Base-by-base conservation (phyloP, 441 rosid genomes). In the Euphorbia celastroides region DNA sequence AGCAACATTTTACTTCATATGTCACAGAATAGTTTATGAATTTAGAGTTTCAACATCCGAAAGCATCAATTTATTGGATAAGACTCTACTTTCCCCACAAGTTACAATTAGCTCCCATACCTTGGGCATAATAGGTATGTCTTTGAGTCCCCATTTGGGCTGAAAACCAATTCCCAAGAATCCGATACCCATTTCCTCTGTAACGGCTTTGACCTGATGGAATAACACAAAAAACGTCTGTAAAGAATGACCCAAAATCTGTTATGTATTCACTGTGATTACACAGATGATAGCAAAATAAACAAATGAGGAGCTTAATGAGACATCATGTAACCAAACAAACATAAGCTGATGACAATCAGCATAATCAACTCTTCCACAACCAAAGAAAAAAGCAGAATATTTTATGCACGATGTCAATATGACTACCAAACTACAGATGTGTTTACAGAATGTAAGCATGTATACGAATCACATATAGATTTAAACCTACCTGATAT, bases 161-260 rank as follows among this genome's bases (percentile, higher is more conserved):
- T 92, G 98, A 83, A 92, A 92, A 32, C 99, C 99, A 48, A 90
- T 87, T 72, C 99, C 99, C 66, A 95, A 78, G 79, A 95, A 95
- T 67, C 99, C 98, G 67, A 88, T 95, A 71, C 98, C 99, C 96
- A 95, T 84, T 78, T 95, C 99, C 75, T 92, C 98, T 59, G 99
- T 86, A 58, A 95, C 98, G 63, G 99, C 99, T 84, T 95, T 95
- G 54, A 95, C 99, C 96, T 89, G 75, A 51, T 10, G 32, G 32
- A 65, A 52, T 12, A 52, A 23, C 11, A 22, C 20, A 51, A 22
- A 52, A 52, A 20, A 52, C 10, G 57, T 20, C 27, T 5, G 23
- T 5, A 52, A 22, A 28, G 25, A n/a, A 19, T 20, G n/a, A n/a
- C n/a, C n/a, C n/a, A n/a, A n/a, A n/a, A n/a, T n/a, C n/a, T 20